phyloP scores from a whole-genome alignment of 2,329 filamentous ascomycete genomes.

The Cladophialophora carrionii region DNA sequence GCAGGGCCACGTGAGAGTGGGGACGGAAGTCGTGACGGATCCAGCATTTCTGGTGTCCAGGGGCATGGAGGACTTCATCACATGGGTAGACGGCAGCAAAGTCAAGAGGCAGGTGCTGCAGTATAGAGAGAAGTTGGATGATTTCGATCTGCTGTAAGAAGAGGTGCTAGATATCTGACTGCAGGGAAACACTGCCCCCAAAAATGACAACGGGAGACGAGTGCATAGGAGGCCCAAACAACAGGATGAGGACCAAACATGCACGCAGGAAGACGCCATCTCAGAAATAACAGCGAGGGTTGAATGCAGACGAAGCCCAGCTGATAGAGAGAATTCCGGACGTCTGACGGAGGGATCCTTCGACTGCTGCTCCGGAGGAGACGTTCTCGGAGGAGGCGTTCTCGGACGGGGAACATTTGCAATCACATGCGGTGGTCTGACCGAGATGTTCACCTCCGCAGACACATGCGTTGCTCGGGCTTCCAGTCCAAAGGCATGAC shows the following conservation, averaged over 20 bases:
- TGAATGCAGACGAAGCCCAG: background rate
- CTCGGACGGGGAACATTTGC: background rate
- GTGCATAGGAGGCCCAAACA: background rate
- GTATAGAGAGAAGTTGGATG: constrained; percentile 92
- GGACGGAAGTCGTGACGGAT: constrained; percentile 87
- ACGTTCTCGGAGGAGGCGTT: too few species aligned
- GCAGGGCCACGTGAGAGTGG: constrained; percentile 89
- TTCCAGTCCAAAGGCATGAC: background rate
- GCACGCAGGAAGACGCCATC: background rate
- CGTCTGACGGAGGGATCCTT: background rate
- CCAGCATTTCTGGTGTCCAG: constrained; percentile 86
- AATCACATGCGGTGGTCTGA: background rate
- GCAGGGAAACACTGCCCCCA: background rate
- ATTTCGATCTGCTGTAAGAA: constrained; percentile 81
- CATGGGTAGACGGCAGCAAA: constrained; percentile 95
- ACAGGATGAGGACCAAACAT: background rate
- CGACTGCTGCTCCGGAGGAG: background rate
- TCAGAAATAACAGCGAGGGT: background rate
- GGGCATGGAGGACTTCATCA: constrained; percentile 93
- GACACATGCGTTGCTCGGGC: background rate
- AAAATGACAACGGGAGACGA: background rate
- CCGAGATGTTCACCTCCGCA: background rate
- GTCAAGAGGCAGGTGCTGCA: constrained; percentile 95
- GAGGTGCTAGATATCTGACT: background rate
- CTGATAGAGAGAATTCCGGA: background rate